Evolutionary conservation across 306 rosid species (phyloP), one percentile per base, ranked within the genome.

Genomic region (Cucurbita argyrosperma): DNA sequence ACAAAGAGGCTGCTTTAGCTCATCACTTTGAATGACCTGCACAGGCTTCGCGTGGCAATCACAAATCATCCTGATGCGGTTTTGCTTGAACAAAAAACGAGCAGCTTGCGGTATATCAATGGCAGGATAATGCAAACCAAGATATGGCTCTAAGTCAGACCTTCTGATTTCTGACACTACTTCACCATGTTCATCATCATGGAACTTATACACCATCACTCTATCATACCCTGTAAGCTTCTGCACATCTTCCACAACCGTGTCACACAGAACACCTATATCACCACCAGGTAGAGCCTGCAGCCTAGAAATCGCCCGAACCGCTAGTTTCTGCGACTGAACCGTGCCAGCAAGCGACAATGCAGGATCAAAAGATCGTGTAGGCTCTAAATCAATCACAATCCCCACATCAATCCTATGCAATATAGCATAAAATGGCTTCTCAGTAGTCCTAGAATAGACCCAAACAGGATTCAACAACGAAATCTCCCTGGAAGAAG

Each of bases 111-210:
- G 98, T 47, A 92, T 87, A 85, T 92, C 96, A 0, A 88, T 85
- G 39, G 98, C 85, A 77, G 98, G 98, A 69, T 92, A 90, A 79
- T 90, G 98, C 72, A 88, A 77, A 30, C 96, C 98, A 49, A 90
- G 79, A 51, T 84, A 92, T 3, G 98, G 83, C 40, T 88, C 98
- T 26, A 92, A 87, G 79, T 88, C 96, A 0, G 83, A 77, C 82
- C 89, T 85, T 63, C 89, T 85, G 70, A 85, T 86, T 77, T 92
- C 96, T 39, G 96, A 81, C n/a, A 92, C 80, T 70, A 92, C 91
- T 77, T 92, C 96, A 45, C 98, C 98, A 60, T 92, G 98, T 61
- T 88, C 96, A 79, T 90, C 98, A 6, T 90, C 92, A 55, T 88
- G 96, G 74, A 92, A 90, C 83, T 78, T 90, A 58, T 90, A 92